These are phyloP conservation scores for Penicillium oxalicum DNA, from an alignment of 2,329 filamentous ascomycete genomes.

Conservation along the genomic window DNA sequence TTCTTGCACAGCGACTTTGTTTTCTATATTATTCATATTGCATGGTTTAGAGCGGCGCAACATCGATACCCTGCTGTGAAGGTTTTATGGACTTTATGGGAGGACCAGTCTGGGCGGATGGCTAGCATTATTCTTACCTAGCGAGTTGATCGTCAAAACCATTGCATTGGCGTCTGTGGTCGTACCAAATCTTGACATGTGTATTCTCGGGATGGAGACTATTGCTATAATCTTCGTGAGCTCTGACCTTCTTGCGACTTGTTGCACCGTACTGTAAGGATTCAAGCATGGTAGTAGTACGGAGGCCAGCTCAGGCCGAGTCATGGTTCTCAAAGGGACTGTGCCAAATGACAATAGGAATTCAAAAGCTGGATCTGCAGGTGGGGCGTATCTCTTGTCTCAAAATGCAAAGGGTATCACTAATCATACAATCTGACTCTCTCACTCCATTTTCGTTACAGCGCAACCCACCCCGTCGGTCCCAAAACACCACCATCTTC, in stretches of 20 bases:
- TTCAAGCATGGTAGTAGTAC: too few species aligned
- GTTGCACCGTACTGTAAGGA: too few species aligned
- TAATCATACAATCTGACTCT: slow-evolving; percentile 15
- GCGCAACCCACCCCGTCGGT: slow-evolving; percentile 46
- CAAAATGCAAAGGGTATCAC: slow-evolving; percentile 13
- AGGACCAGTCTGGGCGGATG: slow-evolving; percentile 12
- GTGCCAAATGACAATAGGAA: too few species aligned
- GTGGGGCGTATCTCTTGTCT: too few species aligned
- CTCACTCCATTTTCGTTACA: slow-evolving; percentile 20
- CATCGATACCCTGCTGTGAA: slow-evolving; percentile 24
- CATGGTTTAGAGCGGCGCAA: slow-evolving; percentile 22
- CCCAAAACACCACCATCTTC: slow-evolving; percentile 64
- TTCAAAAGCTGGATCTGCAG: too few species aligned
- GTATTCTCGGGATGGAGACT: too few species aligned
- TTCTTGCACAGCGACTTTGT: slow-evolving; percentile 16
- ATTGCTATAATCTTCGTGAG: too few species aligned
- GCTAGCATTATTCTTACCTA: neutral
- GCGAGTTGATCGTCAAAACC: slow-evolving; percentile 5
- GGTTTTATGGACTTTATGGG: slow-evolving; percentile 18
- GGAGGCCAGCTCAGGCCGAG: too few species aligned
- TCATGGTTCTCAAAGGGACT: too few species aligned
- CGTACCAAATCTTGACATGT: neutral
- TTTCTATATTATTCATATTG: slow-evolving; percentile 15
- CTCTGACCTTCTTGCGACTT: too few species aligned
- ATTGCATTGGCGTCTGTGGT: slow-evolving; percentile 23